phyloP scores from a whole-genome alignment of 2,329 filamentous ascomycete species.

The Simplicillium aogashimaense region DNA sequence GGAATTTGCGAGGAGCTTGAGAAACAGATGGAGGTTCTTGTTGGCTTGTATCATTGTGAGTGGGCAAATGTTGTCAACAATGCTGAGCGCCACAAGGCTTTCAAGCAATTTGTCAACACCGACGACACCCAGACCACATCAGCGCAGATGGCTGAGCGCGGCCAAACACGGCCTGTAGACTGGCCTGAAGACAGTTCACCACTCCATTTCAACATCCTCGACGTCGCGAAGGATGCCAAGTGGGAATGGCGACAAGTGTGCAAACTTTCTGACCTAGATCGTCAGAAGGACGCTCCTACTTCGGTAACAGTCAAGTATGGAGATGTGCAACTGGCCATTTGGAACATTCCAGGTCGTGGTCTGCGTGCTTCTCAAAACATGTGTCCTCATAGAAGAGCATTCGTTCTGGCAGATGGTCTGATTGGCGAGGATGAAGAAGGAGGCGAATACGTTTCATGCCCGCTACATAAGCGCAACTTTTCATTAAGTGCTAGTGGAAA shows the following conservation, averaged over 20 bases:
- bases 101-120: conserved; percentile 80
- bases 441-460: conserved; percentile 70
- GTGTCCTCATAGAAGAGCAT: conserved; percentile 87
- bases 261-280: conserved; percentile 57
- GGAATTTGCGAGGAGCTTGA: conserved; percentile 79
- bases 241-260: conserved; percentile 75
- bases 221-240: conserved; percentile 47
- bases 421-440: conserved; percentile 50
- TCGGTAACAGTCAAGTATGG: conserved; percentile 73
- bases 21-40: conserved; percentile 77
- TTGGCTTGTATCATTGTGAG: conserved; percentile 80
- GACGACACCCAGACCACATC: conserved; percentile 57
- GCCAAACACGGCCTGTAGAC: conserved; percentile 63
- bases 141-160: conserved; percentile 63
- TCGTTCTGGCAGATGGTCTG: conserved; percentile 78
- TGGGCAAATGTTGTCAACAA: conserved; percentile 75
- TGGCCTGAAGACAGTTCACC: conserved; percentile 62
- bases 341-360: conserved; percentile 70
- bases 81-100: conserved; percentile 57
- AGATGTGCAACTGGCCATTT: conserved; percentile 81
- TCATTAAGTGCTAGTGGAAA: neutral
- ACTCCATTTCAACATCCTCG: conserved; percentile 61
- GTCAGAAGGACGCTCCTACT: conserved; percentile 52
- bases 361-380: conserved; percentile 79
- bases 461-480: conserved; percentile 84